Evolutionary conservation across 1,284 basidiomycete genomes (phyloP).

Genomic region (Wallemia ichthyophaga): DNA sequence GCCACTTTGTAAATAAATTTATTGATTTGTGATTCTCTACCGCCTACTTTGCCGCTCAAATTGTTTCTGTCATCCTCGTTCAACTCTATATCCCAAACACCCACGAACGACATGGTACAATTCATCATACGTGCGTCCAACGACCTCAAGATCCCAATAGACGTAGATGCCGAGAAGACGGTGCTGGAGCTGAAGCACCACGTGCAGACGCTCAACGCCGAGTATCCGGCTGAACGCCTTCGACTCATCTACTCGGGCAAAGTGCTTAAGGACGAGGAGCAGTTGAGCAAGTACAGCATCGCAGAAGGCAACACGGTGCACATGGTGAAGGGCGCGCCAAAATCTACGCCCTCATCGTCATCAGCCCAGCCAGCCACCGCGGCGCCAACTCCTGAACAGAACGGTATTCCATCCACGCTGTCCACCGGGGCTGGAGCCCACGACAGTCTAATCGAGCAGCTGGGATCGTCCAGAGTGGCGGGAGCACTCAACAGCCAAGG

Average conservation of each 20-base stretch:
- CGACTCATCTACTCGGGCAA: constrained; percentile 16
- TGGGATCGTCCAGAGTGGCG: constrained; percentile 48
- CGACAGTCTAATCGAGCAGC: constrained; percentile 33
- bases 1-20: too few relatives aligned
- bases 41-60: too few relatives aligned
- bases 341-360: constrained; percentile 17
- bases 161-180: constrained; percentile 34
- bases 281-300: constrained; percentile 56
- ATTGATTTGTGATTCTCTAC: too few relatives aligned
- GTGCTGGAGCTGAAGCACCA: constrained; percentile 58
- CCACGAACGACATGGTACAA: too few relatives aligned
- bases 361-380: constrained; percentile 11
- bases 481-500: constrained; percentile 29
- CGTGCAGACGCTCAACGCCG: constrained; percentile 50
- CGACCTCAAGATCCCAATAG: constrained; percentile 62
- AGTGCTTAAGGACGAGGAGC: constrained; percentile 49
- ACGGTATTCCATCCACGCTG: constrained; percentile 16
- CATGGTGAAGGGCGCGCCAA: constrained; percentile 63
- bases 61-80: too few relatives aligned
- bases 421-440: constrained; percentile 39
- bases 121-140: background rate
- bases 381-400: constrained; percentile 11
- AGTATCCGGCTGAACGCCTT: constrained; percentile 23
- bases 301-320: constrained; percentile 42
- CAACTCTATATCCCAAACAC: too few relatives aligned